These are phyloP conservation scores for Botrytis fabae DNA, from an alignment of 2,329 filamentous ascomycete genomes.

Conservation along the genomic window DNA sequence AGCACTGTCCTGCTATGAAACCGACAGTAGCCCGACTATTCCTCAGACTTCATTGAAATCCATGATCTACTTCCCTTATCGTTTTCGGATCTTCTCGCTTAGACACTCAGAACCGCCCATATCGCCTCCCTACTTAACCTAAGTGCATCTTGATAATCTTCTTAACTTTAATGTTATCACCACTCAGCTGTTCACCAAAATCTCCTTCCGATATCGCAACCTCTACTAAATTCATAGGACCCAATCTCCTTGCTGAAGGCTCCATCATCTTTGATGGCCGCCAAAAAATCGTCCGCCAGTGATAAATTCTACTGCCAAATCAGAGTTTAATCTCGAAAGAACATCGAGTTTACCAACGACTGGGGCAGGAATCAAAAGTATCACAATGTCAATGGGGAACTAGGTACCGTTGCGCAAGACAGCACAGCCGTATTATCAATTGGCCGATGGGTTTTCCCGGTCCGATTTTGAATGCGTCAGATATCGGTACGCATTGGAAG, in stretches of 20 bases:
- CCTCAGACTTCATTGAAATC: background rate
- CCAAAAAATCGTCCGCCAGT: background rate
- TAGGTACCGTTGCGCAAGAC: background rate
- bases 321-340: no score
- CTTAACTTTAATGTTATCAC: background rate
- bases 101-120: background rate
- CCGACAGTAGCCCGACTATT: background rate
- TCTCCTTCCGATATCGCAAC: background rate
- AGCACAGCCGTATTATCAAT: background rate
- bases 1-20: background rate
- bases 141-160: background rate
- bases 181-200: background rate
- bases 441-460: background rate
- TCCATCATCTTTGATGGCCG: background rate
- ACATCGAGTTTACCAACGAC: background rate
- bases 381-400: background rate
- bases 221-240: background rate
- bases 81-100: background rate
- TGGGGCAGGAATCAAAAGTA: background rate
- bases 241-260: no score
- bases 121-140: background rate
- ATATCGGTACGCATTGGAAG: background rate
- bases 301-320: background rate
- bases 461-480: no score
- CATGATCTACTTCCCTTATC: fast-evolving